Evolutionary conservation across 2,329 filamentous ascomycete genomes (phyloP).

Genomic region (Aspergillus unguis): DNA sequence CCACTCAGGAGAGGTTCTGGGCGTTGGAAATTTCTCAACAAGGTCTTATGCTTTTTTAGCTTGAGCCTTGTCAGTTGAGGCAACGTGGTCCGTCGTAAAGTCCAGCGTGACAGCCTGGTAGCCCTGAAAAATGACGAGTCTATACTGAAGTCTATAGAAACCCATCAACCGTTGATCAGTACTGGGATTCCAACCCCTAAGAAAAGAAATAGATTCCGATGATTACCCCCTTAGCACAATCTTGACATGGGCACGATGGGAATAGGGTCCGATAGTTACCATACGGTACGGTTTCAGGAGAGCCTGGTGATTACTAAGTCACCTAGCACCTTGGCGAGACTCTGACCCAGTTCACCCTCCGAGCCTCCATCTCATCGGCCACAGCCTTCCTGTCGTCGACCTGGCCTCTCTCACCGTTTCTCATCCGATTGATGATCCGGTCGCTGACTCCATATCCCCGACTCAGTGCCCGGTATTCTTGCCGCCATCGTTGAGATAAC

Average conservation of each 20-base stretch:
- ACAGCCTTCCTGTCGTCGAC: slow-evolving; percentile 16
- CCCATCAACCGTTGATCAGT: too few relatives aligned
- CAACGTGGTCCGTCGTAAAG: background rate
- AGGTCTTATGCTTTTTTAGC: background rate
- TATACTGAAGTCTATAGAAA: too few relatives aligned
- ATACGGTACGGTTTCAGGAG: too few relatives aligned
- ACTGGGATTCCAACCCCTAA: too few relatives aligned
- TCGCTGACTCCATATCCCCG: slow-evolving; percentile 20
- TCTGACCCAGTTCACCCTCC: slow-evolving; percentile 25
- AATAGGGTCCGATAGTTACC: too few relatives aligned
- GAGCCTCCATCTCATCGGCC: slow-evolving; percentile 22
- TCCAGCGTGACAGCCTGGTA: slow-evolving; percentile 15
- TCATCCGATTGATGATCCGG: slow-evolving; percentile 30
- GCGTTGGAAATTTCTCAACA: background rate
- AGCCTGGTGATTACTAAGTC: too few relatives aligned
- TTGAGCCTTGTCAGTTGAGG: background rate
- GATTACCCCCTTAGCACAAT: too few relatives aligned
- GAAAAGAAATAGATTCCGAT: too few relatives aligned
- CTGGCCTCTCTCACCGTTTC: slow-evolving; percentile 20
- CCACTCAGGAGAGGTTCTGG: too few relatives aligned
- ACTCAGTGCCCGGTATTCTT: slow-evolving; percentile 24
- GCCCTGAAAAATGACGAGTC: background rate
- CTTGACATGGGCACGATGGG: too few relatives aligned
- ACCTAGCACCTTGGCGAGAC: slow-evolving; percentile 25
- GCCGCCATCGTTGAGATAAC: slow-evolving; percentile 25